These are phyloP conservation scores for Ampelomyces quisqualis DNA, from an alignment of 2,329 filamentous ascomycete genomes.

Conservation along the genomic window DNA sequence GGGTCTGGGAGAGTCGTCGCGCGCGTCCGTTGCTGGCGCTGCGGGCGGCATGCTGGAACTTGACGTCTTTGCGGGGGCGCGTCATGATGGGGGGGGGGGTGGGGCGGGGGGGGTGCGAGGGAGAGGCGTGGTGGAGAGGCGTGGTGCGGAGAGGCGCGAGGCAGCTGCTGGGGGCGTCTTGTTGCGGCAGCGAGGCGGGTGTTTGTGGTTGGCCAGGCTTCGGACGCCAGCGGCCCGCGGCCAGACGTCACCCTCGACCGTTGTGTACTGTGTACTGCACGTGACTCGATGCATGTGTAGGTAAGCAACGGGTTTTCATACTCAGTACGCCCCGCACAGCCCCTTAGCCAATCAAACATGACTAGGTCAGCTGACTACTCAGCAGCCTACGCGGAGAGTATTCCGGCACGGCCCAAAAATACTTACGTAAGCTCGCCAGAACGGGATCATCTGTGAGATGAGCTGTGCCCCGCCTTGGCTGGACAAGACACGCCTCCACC, in stretches of 20 bases:
- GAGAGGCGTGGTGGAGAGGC: neutral
- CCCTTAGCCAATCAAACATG: too few species aligned
- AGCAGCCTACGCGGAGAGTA: too few species aligned
- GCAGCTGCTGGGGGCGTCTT: neutral
- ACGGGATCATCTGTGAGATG: too few species aligned
- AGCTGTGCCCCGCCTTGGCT: too few species aligned
- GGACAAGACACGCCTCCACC: conserved; percentile 1
- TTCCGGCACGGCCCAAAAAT: too few species aligned
- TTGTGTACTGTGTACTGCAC: too few species aligned
- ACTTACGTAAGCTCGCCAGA: too few species aligned
- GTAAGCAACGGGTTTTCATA: too few species aligned
- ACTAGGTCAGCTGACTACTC: too few species aligned
- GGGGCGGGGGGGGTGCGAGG: conserved; percentile 3
- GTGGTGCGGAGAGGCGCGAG: neutral
- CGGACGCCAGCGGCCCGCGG: conserved; percentile 1
- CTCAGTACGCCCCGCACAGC: too few species aligned
- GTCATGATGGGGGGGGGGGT: conserved; percentile 29
- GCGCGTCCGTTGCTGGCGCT: conserved; percentile 52
- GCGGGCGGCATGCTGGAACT: conserved; percentile 55
- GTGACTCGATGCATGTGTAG: too few species aligned
- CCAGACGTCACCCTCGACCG: conserved; percentile 18
- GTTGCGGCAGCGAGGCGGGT: conserved; percentile 1
- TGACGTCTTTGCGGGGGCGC: conserved; percentile 58
- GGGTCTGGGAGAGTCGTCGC: conserved; percentile 65
- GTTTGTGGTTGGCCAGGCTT: conserved; percentile 1